Evolutionary conservation across 2,329 filamentous ascomycete species (phyloP), one percentile per base, ranked within the genome.

Genomic region (Trichophyton mentagrophytes): DNA sequence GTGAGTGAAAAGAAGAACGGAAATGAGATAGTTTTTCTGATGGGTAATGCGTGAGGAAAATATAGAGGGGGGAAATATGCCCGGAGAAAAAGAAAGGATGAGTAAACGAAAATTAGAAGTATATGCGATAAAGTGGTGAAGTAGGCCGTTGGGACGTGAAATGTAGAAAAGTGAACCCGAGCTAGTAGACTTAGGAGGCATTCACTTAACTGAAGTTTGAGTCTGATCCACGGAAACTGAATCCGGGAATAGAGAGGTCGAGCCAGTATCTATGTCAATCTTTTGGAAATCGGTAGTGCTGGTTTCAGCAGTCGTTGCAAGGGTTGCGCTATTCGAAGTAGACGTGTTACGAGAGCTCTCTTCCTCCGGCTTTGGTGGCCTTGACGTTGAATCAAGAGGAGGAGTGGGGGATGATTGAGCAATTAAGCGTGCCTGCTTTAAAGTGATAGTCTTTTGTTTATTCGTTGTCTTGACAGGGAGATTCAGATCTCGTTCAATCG

Each of bases 381-480:
- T 59, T 40, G 57, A 49, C 2, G 92, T 61, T 96, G 55, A 40
- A 57, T 57, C 40, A 20, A 57, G 13, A 42, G 57, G 57, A 17
- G 44, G 78, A 1, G 90, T 90, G 30, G 91, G 93, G 1, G 93
- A 93, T 3, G 93, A 84, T 70, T 96, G 90, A 61, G 88, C 88
- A 85, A 95, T 89, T 64, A 87, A 83, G 62, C 87, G 85, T 11
- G 93, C 93, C 75, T 96, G 96, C 60, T 86, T 83, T 5, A 99
- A 82, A 27, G 88, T 93, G 60, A 99, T 96, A 0, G 93, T 99
- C 78, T 95, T 93, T 71, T 96, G 91, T 71, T 96, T 92, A 75
- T 97, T 97, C 2, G 90, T 96, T 2, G 7, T 89, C 93, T 20
- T 89, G 63, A 96, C 86, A 8, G 87, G 83, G 63, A 87, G 82